Evolutionary conservation across 495 filamentous ascomycete genomes (phyloP).

Genomic region (Aspergillus olivimuriae): DNA sequence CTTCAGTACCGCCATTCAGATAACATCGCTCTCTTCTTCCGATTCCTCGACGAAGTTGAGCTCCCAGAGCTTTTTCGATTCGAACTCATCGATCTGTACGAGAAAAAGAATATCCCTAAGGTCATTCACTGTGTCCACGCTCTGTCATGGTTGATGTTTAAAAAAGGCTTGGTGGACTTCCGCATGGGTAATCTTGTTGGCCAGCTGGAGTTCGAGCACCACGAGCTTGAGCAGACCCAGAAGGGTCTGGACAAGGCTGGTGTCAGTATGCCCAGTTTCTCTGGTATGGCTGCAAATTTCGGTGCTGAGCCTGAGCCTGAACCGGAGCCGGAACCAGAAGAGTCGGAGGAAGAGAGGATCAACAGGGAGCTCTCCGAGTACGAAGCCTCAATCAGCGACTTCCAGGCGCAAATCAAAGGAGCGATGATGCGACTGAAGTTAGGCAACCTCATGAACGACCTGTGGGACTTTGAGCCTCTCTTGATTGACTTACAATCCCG

Average conservation of each 20-base stretch:
- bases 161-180: constrained; percentile 90
- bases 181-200: constrained; percentile 98
- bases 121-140: constrained; percentile 99
- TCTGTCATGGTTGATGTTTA: constrained; percentile 88
- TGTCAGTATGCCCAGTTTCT: constrained; percentile 93
- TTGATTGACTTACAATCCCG: constrained; percentile 77
- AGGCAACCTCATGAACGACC: constrained; percentile 73
- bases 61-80: constrained; percentile 97
- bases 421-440: constrained; percentile 71
- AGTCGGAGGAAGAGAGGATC: constrained; percentile 85
- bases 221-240: constrained; percentile 93
- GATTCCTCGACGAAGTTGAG: constrained; percentile 86
- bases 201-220: constrained; percentile 94
- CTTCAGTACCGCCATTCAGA: constrained; percentile 96
- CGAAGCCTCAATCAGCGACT: constrained; percentile 61
- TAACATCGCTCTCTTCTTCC: constrained; percentile 92
- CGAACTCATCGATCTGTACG: constrained; percentile 95
- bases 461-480: constrained; percentile 84
- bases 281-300: constrained; percentile 93
- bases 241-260: constrained; percentile 94
- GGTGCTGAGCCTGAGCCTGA: constrained; percentile 70
- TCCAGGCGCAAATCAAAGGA: constrained; percentile 85
- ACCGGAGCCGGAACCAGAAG: constrained; percentile 62
- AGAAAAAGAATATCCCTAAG: constrained; percentile 99
- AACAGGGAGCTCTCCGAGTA: constrained; percentile 76